Base-by-base conservation (phyloP, 2,329 filamentous ascomycete genomes). In the Cercospora canescens region DNA sequence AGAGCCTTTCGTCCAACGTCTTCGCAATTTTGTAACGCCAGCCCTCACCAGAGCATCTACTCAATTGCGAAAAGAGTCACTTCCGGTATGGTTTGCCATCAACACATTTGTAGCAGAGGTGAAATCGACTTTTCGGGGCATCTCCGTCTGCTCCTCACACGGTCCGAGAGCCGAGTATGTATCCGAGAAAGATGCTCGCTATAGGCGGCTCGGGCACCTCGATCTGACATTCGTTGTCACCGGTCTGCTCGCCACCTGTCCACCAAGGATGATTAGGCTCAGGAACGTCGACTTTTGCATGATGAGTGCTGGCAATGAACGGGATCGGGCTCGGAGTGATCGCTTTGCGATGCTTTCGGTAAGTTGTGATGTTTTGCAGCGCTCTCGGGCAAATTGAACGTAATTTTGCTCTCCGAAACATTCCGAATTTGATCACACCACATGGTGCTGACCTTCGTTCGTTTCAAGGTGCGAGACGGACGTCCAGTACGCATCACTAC, bases 41-140 rank as follows among this genome's bases (percentile, higher is more conserved):
- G 59, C 60, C 4, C 37, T 68, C 1, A 52, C 45, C 26, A 39
- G 60, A 7, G 60, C 65, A 9, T 73, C 62, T 9, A 50, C 24
- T n/a, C 68, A 68, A 35, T 60, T 68, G 5, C 67, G 70, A 11
- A 37, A 60, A 21, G 71, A 73, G 48, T 66, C 68, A 4, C 60
- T 72, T 14, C 69, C 67, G 1, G 50, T 72, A n/a, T 73, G 67
- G 65, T 72, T 71, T 34, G 55, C 62, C 1, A 54, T 48, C 35
- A 70, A 69, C 61, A 65, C 56, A 11, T 73, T 72, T 50, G 69
- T 68, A 7, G 63, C 66, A 12, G 64, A 66, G 32, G 35, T 66
- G 3, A 66, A 57, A 30, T 63, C 64, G 9, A 56, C 56, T 6
- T 63, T 66, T 45, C 37, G 48, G 14, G 64, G 64, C 11, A 32